These are phyloP conservation scores for Pyrenula massariospora DNA, from an alignment of 495 filamentous ascomycete genomes.

Conservation along the genomic window DNA sequence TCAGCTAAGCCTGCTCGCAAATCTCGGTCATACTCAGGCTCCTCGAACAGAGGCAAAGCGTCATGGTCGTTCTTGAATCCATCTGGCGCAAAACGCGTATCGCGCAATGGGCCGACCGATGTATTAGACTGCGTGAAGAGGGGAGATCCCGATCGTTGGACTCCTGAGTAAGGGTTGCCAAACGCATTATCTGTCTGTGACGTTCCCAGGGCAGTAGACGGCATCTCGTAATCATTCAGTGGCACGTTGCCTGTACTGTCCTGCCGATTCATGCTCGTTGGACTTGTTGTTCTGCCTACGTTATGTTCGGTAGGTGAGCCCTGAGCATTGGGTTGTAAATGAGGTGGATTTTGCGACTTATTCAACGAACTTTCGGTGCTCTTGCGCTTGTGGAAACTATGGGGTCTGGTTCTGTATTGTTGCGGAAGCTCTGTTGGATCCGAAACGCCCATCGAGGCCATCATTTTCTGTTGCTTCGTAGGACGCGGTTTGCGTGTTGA, in stretches of 20 bases:
- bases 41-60: conserved; percentile 29
- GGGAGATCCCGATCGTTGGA: not conserved
- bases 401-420: conserved; percentile 62
- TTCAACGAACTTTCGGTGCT: conserved; percentile 20
- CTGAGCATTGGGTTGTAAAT: conserved; percentile 13
- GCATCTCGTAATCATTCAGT: conserved; percentile 27
- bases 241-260: conserved; percentile 23
- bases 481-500: conserved; percentile 96
- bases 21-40: conserved; percentile 24
- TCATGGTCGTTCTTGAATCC: conserved; percentile 25
- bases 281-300: conserved; percentile 11
- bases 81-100: conserved; percentile 12
- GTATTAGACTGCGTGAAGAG: not conserved
- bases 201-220: conserved; percentile 21
- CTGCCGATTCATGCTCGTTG: conserved; percentile 18
- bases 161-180: not conserved
- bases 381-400: conserved; percentile 39
- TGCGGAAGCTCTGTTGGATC: conserved; percentile 82
- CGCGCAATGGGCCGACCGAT: not conserved
- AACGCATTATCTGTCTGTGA: not conserved
- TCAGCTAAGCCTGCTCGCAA: conserved; percentile 10
- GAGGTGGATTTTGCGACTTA: conserved; percentile 10
- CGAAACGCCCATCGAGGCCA: conserved; percentile 73
- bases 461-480: conserved; percentile 94
- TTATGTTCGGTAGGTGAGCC: conserved; percentile 13